Evolutionary conservation across 495 filamentous ascomycete genomes (phyloP).

Genomic region (Achaetomiella virescens): DNA sequence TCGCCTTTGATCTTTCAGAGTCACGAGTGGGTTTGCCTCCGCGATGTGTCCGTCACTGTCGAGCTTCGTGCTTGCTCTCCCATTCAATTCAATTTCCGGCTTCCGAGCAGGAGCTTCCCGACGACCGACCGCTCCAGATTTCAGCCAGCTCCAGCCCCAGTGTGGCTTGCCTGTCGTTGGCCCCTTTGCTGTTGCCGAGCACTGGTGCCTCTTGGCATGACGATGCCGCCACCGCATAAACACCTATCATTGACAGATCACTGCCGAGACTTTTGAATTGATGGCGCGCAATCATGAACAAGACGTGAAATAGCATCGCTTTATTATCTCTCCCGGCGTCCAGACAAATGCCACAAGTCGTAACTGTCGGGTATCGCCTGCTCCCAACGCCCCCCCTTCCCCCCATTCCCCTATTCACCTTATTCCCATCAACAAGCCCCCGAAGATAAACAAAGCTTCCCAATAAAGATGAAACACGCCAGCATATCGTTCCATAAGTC

Average conservation of each 20-base stretch:
- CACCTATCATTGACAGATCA: background rate
- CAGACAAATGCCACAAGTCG: background rate
- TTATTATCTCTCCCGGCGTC: background rate
- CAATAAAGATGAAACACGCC: background rate
- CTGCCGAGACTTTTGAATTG: background rate
- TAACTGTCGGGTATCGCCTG: constrained; percentile 7
- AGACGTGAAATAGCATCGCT: background rate
- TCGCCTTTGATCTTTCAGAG: background rate
- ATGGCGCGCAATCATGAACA: background rate
- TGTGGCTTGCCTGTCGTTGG: constrained; percentile 1
- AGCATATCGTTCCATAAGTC: too few relatives aligned
- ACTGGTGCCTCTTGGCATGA: background rate
- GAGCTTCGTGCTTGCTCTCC: background rate
- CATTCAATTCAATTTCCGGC: background rate
- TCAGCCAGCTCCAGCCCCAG: background rate
- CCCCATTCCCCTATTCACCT: too few relatives aligned
- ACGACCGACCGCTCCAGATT: background rate
- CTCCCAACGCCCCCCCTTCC: constrained; percentile 1
- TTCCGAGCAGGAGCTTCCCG: background rate
- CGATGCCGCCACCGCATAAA: background rate
- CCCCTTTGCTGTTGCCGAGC: background rate
- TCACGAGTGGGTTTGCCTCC: background rate
- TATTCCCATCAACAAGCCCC: background rate
- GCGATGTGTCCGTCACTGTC: background rate
- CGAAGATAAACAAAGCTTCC: background rate